Percentiles rank a stretch among this genome's conserved stretches.
Conservation (phyloP, 192 early-diverging fungal species). For the Geranomyces michiganensis region DNA sequence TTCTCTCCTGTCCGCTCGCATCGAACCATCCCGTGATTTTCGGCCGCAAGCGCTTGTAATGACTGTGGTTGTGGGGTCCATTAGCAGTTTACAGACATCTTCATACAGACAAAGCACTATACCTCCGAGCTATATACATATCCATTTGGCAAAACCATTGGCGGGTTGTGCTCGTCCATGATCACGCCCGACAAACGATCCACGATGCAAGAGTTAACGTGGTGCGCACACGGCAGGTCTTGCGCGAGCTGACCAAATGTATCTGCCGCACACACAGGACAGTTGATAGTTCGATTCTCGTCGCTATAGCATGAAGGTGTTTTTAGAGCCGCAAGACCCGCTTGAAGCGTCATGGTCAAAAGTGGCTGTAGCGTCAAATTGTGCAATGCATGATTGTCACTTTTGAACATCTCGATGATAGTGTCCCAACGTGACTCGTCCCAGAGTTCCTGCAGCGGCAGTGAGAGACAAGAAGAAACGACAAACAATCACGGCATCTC, state of each 20-base stretch:
- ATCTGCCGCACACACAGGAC: slow-evolving; percentile 87
- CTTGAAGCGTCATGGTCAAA: slow-evolving; percentile 86
- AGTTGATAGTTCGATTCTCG: slow-evolving; percentile 86
- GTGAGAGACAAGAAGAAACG: not conserved
- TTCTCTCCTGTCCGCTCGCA: slow-evolving; percentile 41
- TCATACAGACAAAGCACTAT: slow-evolving; percentile 13
- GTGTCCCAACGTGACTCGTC: slow-evolving; percentile 74
- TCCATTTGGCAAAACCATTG: slow-evolving; percentile 95
- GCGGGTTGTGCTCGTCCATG: slow-evolving; percentile 97
- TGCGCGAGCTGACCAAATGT: slow-evolving; percentile 86
- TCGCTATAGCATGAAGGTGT: slow-evolving; percentile 79
- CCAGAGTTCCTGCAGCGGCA: slow-evolving; percentile 58
- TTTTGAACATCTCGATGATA: slow-evolving; percentile 78
- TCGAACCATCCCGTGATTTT: slow-evolving; percentile 38
- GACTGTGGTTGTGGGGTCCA: slow-evolving; percentile 27
- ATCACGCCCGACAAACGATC: slow-evolving; percentile 89
- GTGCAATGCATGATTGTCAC: slow-evolving; percentile 86
- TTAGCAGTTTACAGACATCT: not conserved
- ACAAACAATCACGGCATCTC: not conserved
- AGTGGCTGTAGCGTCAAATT: slow-evolving; percentile 84
- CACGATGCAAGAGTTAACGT: slow-evolving; percentile 93
- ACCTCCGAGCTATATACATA: slow-evolving; percentile 89
- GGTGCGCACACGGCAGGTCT: slow-evolving; percentile 87
- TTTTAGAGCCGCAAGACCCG: slow-evolving; percentile 94
- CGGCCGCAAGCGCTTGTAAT: slow-evolving; percentile 44